A percentile compares a stretch with the other conserved stretches of the same genome.
phyloP scores from a whole-genome alignment of 148 eudicot genomes.

The Rhododendron mucronatum region DNA sequence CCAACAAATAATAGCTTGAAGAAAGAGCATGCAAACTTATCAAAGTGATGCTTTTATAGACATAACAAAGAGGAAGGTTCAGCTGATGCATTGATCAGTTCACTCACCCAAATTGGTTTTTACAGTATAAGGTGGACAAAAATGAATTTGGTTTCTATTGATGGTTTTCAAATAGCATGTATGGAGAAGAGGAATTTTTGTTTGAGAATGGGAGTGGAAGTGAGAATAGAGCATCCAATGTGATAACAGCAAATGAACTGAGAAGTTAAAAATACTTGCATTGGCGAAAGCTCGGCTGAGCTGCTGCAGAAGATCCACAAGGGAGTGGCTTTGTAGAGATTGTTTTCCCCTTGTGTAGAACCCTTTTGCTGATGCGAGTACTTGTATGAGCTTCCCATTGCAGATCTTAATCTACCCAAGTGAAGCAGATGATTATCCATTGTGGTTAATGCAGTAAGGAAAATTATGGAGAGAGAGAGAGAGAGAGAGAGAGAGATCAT shows the following conservation, averaged over 20 bases:
- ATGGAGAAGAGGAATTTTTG: not conserved
- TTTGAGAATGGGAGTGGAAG: not conserved
- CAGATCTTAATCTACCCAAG: constrained; percentile 81
- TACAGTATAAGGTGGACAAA: not conserved
- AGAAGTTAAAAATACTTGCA: constrained; percentile 33
- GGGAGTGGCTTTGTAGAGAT: constrained; percentile 64
- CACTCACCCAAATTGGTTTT: not conserved
- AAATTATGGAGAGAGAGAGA: not conserved
- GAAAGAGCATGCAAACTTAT: not conserved
- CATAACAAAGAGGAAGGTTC: not conserved
- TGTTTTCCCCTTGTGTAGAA: constrained; percentile 86
- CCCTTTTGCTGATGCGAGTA: constrained; percentile 77
- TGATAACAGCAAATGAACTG: not conserved
- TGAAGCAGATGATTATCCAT: constrained; percentile 24
- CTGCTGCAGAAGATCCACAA: constrained; percentile 96
- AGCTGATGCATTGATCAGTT: not conserved
- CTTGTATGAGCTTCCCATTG: constrained; percentile 87
- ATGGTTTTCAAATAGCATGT: not conserved
- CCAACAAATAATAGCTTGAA: not conserved
- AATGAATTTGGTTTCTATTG: not conserved
- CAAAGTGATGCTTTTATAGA: not conserved
- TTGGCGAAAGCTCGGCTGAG: constrained; percentile 96
- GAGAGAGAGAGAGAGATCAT: constrained; percentile 3
- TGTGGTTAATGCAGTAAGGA: not conserved
- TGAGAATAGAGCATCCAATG: not conserved